Base-by-base conservation (phyloP, 495 filamentous ascomycete species). In the Aspergillus mulundensis region DNA sequence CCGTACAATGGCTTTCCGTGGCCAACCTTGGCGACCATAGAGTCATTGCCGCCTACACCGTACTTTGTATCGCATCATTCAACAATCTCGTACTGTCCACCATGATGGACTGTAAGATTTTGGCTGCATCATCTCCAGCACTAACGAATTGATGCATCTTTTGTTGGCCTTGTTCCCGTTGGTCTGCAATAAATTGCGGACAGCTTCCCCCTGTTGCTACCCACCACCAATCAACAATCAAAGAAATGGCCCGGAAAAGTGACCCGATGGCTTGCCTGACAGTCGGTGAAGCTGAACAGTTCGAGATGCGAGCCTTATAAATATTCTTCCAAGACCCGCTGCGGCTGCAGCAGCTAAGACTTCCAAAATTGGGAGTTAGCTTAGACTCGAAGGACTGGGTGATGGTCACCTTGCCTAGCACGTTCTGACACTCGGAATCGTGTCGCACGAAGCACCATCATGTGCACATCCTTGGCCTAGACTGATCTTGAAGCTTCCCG, bases 331-430 rank as follows among this genome's bases (percentile, higher is more conserved):
- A 36, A 14, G 32, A 2, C 12, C 24, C 6, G 25, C 45, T 48
- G 25, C 45, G 1, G 46, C 28, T 25, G n/a, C 30, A 11, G 46
- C 30, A 50, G 46, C 46, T 50, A 30, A 18, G 38, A 20, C 21
- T 20, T 50, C n/a, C 14, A 24, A 11, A 44, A 16, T 40, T 18
- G n/a, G n/a, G 24, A 50, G 46, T 50, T 38, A 30, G 12, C 18
- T 50, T 50, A 21, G 46, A 20, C 30, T 50, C 30, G 6, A 36
- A 7, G 30, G 30, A 16, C 16, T 21, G 11, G 46, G 46, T 21
- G 14, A 50, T 30, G n/a, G n/a, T n/a, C n/a, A n/a, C 46, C 46
- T 24, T 50, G 46, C 16, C 45, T 48, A 25, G 21, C 43, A 30
- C 23, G 43, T 25, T 46, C 38, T 40, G n/a, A 18, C n/a, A 16